These are phyloP conservation scores for Aspergillus puulaauensis DNA, from an alignment of 2,329 filamentous ascomycete species.

Conservation along the genomic window DNA sequence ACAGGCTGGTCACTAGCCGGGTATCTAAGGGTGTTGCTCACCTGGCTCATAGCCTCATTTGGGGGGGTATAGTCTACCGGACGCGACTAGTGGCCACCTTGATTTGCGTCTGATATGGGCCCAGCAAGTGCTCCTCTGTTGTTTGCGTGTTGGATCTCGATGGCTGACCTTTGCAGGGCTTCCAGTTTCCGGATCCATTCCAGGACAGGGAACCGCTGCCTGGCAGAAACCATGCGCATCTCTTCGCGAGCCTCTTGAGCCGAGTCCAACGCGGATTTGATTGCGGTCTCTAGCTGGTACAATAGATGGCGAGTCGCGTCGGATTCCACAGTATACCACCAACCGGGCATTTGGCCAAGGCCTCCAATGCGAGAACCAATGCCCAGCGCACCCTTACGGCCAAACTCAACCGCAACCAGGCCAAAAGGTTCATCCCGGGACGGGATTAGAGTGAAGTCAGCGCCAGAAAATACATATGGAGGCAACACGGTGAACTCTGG, in stretches of 20 bases:
- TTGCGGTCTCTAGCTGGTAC: slow-evolving; percentile 64
- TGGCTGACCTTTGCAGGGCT: slow-evolving; percentile 49
- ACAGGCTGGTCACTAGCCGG: too few species aligned
- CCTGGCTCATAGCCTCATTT: too few species aligned
- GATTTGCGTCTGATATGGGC: too few species aligned
- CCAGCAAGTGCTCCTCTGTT: slow-evolving; percentile 56
- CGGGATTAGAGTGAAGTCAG: slow-evolving; percentile 68
- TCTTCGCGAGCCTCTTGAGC: slow-evolving; percentile 55
- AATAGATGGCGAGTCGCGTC: slow-evolving; percentile 62
- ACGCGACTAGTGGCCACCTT: too few species aligned
- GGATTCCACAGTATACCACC: slow-evolving; percentile 70
- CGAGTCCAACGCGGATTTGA: slow-evolving; percentile 60
- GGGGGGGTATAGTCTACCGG: too few species aligned
- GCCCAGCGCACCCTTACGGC: slow-evolving; percentile 66
- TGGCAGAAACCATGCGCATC: slow-evolving; percentile 65
- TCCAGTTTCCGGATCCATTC: slow-evolving; percentile 67
- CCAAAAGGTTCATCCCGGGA: slow-evolving; percentile 70
- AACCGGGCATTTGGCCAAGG: slow-evolving; percentile 69
- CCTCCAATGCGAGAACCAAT: slow-evolving; percentile 67
- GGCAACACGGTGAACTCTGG: slow-evolving; percentile 67
- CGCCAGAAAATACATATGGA: slow-evolving; percentile 65
- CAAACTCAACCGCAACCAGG: slow-evolving; percentile 68
- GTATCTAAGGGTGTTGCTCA: too few species aligned
- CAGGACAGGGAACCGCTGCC: slow-evolving; percentile 66
- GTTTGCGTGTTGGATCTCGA: slow-evolving; percentile 17